phyloP scores from a whole-genome alignment of 2,329 filamentous ascomycete species.

The Cladophialophora chaetospira region DNA sequence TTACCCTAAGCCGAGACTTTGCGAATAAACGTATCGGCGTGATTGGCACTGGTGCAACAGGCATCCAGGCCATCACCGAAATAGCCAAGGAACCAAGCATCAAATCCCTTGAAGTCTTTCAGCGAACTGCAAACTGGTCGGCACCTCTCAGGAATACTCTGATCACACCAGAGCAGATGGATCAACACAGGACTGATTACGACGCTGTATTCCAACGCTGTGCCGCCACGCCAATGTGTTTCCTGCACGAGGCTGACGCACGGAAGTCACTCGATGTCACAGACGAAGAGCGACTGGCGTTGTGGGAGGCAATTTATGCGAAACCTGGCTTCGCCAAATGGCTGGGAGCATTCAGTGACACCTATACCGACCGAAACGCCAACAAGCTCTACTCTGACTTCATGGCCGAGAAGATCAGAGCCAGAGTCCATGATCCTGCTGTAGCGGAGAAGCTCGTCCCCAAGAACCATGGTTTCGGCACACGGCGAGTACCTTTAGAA shows the following conservation, averaged over 20 bases:
- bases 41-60: constrained; percentile 52
- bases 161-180: constrained; percentile 54
- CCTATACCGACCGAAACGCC: constrained; percentile 47
- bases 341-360: constrained; percentile 55
- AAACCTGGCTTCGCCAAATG: constrained; percentile 58
- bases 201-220: constrained; percentile 34
- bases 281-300: constrained; percentile 39
- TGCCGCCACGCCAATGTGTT: constrained; percentile 57
- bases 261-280: constrained; percentile 37
- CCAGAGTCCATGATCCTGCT: constrained; percentile 53
- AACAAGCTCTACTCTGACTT: constrained; percentile 58
- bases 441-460: constrained; percentile 59
- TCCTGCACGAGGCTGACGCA: constrained; percentile 58
- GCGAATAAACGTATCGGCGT: constrained; percentile 45
- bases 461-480: constrained; percentile 55
- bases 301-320: constrained; percentile 53
- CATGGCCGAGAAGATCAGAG: constrained; percentile 56
- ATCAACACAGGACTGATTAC: constrained; percentile 32
- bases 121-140: constrained; percentile 66
- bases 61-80: constrained; percentile 65
- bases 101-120: constrained; percentile 54
- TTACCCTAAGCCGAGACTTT: constrained; percentile 5
- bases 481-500: constrained; percentile 54
- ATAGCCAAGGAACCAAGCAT: constrained; percentile 52
- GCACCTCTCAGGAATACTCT: constrained; percentile 59